phyloP scores from a whole-genome alignment of 2,329 filamentous ascomycete genomes.

The Capronia epimyces region DNA sequence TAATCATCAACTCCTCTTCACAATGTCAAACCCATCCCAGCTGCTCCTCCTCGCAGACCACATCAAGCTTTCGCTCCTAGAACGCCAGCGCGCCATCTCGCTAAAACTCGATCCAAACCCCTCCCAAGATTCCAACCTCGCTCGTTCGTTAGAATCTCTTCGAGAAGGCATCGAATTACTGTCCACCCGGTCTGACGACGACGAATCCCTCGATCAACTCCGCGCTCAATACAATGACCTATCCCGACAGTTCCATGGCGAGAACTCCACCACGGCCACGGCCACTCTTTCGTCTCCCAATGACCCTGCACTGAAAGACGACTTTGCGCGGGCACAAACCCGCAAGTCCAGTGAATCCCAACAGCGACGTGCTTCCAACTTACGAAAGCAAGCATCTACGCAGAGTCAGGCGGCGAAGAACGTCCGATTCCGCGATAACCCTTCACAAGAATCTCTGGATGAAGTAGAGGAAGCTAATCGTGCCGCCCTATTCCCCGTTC shows the following conservation, averaged over 20 bases:
- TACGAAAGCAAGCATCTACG: constrained; percentile 30
- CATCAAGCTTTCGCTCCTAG: constrained; percentile 90
- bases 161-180: constrained; percentile 70
- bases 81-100: constrained; percentile 78
- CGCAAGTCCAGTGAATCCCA: constrained; percentile 25
- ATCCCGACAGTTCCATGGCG: constrained; percentile 71
- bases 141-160: constrained; percentile 79
- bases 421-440: constrained; percentile 77
- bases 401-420: constrained; percentile 55
- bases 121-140: constrained; percentile 82
- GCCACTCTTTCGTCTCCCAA: constrained; percentile 56
- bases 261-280: constrained; percentile 45
- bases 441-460: constrained; percentile 36
- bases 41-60: constrained; percentile 92
- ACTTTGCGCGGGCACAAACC: constrained; percentile 59
- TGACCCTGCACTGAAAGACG: constrained; percentile 55
- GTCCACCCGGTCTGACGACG: constrained; percentile 39
- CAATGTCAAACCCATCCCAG: constrained; percentile 58
- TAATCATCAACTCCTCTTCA: constrained; percentile 23
- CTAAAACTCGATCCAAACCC: constrained; percentile 67
- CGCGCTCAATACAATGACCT: constrained; percentile 71
- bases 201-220: constrained; percentile 50
- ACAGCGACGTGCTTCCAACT: constrained; percentile 28
- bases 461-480: constrained; percentile 51
- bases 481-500: constrained; percentile 53